Evolutionary conservation across 1,284 basidiomycete genomes (phyloP), one percentile per base, ranked within the genome.

Genomic region (Ganoderma sinense): DNA sequence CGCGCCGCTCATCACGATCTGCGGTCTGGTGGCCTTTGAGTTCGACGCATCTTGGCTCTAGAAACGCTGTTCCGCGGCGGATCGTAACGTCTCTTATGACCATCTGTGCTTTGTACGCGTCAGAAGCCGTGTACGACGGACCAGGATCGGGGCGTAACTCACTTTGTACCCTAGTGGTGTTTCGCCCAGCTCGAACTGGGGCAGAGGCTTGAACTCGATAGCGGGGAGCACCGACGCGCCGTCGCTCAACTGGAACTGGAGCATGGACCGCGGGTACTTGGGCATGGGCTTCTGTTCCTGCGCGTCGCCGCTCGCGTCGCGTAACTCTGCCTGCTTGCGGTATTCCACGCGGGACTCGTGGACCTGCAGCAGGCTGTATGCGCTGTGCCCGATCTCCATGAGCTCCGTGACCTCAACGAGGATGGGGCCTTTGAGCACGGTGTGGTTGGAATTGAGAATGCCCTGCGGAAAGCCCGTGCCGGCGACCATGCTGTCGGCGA

Each of bases 161-260:
- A 92, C 94, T 84, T 95, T 95, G 77, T 82, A 92, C 2, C 93
- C 93, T 29, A 94, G 82, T 0, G 86, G 87, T 0, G 93, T 94
- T 14, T 84, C 85, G 13, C 89, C 91, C 2, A 95, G 84, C 62
- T 86, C 83, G 20, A 95, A 72, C 59, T 89, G 82, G 5, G 88
- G 86, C 41, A 95, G 75, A 13, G 81, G 80, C 58, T 85, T 85
- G 72, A 89, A 92, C 76, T 95, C 93, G 70, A 94, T 89, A 2
- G 91, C 93, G n/a, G 84, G 84, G 26, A 94, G 77, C 2, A 80
- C 84, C 2, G 84, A 86, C 2, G 81, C 76, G 31, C 93, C 93
- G 75, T 95, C 94, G 69, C 86, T 90, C 62, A 95, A 79, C 71
- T 89, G 84, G 41, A 95, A 84, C 45, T 82, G 85, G 64, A 95